A percentile compares a stretch with the other conserved stretches of the same genome.
phyloP scores from a whole-genome alignment of 1,284 basidiomycete species.

The Meripilus lineatus region DNA sequence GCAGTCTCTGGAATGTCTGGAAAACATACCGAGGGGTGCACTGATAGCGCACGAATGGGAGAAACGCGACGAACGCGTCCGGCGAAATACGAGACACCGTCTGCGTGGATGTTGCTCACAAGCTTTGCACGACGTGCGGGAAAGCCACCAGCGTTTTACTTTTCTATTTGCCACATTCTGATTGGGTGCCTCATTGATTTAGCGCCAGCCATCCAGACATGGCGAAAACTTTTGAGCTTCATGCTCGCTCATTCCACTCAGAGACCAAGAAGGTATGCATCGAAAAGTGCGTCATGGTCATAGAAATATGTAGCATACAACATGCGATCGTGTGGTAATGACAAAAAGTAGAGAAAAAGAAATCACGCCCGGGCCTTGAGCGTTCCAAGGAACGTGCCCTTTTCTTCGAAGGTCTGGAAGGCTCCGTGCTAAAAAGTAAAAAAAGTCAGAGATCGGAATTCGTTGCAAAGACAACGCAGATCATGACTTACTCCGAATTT shows the following conservation, averaged over 20 bases:
- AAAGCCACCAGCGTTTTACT: not conserved
- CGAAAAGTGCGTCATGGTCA: conserved; percentile 3
- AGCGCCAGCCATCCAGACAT: too few relatives aligned
- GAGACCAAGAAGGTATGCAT: too few relatives aligned
- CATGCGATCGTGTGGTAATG: conserved; percentile 34
- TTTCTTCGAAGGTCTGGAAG: conserved; percentile 97
- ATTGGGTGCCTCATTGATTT: too few relatives aligned
- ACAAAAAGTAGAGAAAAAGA: conserved; percentile 11
- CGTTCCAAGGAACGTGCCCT: conserved; percentile 89
- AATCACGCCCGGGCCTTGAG: conserved; percentile 75
- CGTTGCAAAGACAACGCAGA: not conserved
- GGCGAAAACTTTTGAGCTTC: too few relatives aligned
- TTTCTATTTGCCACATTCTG: not conserved
- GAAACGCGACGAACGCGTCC: conserved; percentile 15
- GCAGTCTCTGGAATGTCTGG: not conserved
- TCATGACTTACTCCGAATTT: conserved; percentile 77
- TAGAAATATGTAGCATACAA: conserved; percentile 32
- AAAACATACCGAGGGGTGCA: conserved; percentile 44
- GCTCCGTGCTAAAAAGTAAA: conserved; percentile 68
- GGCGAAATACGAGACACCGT: too few relatives aligned
- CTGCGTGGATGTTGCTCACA: not conserved
- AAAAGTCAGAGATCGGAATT: not conserved
- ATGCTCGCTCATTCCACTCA: too few relatives aligned
- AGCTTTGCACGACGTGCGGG: not conserved
- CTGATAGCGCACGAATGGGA: conserved; percentile 16